Conservation (phyloP, 345 rosid genomes). For the Eucalyptus tenuipes region DNA sequence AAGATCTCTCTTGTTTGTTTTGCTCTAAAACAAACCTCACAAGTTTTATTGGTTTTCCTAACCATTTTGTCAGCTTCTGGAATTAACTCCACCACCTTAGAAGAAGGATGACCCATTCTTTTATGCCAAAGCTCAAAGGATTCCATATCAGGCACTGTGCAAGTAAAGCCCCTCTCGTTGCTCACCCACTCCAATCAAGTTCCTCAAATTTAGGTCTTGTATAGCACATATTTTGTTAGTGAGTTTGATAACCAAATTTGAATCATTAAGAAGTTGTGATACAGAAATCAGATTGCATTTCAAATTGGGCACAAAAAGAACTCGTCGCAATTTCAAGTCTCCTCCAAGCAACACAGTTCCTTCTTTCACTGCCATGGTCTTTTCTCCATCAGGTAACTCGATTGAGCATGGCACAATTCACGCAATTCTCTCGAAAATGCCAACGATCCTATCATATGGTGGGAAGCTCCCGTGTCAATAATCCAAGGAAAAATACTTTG, state of each 20-base stretch:
- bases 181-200: conserved; percentile 2
- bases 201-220: conserved; percentile 7
- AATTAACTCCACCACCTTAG: not conserved
- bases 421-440: too few species aligned
- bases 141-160: not conserved
- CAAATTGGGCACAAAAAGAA: not conserved
- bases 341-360: not conserved
- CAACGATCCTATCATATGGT: not conserved
- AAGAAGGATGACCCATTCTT: not conserved
- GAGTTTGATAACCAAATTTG: not conserved
- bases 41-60: not conserved
- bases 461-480: not conserved
- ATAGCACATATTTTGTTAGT: not conserved
- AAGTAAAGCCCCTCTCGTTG: not conserved
- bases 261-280: not conserved
- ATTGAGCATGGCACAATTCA: not conserved
- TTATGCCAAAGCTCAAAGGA: not conserved
- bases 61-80: not conserved
- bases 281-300: not conserved
- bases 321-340: not conserved
- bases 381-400: not conserved
- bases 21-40: not conserved
- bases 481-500: not conserved
- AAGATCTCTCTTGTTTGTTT: not conserved
- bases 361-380: not conserved